Conservation (phyloP, 768 basidiomycete species). For the Porpolomopsis calyptriformis region DNA sequence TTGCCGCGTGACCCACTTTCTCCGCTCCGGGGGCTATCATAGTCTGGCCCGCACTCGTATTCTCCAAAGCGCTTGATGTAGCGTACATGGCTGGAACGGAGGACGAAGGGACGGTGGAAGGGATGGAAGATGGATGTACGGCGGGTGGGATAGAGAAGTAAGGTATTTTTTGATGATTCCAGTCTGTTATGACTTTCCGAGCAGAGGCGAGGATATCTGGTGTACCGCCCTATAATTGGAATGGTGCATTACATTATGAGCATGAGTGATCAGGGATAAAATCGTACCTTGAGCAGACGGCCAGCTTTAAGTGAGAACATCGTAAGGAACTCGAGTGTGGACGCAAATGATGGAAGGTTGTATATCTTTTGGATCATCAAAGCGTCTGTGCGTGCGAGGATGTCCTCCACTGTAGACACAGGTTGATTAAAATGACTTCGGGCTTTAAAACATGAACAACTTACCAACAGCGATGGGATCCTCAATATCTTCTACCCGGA, state of each 20-base stretch:
- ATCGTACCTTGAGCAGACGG: conserved; percentile 63
- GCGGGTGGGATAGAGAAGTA: conserved; percentile 76
- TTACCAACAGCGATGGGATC: conserved; percentile 84
- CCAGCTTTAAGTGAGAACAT: conserved; percentile 81
- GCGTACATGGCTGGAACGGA: not conserved
- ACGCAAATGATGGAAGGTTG: conserved; percentile 62
- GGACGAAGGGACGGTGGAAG: conserved; percentile 28
- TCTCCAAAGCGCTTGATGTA: too few relatives aligned
- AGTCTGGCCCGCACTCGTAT: conserved; percentile 18
- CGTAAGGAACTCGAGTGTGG: conserved; percentile 76
- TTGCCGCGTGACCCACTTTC: conserved; percentile 70
- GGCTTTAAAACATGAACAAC: conserved; percentile 16
- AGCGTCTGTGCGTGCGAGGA: conserved; percentile 58
- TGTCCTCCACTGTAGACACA: conserved; percentile 64
- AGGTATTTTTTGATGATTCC: conserved; percentile 94
- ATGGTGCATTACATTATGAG: not conserved
- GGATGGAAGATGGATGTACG: conserved; percentile 68
- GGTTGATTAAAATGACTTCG: not conserved
- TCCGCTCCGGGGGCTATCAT: conserved; percentile 64
- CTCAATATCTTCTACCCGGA: conserved; percentile 82
- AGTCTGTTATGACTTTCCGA: conserved; percentile 74
- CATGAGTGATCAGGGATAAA: not conserved
- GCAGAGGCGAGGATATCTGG: conserved; percentile 81
- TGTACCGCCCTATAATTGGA: conserved; percentile 60
- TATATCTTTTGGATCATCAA: conserved; percentile 78